Base-by-base conservation (phyloP, 495 filamentous ascomycete genomes). In the Chaetomium cochliodes region DNA sequence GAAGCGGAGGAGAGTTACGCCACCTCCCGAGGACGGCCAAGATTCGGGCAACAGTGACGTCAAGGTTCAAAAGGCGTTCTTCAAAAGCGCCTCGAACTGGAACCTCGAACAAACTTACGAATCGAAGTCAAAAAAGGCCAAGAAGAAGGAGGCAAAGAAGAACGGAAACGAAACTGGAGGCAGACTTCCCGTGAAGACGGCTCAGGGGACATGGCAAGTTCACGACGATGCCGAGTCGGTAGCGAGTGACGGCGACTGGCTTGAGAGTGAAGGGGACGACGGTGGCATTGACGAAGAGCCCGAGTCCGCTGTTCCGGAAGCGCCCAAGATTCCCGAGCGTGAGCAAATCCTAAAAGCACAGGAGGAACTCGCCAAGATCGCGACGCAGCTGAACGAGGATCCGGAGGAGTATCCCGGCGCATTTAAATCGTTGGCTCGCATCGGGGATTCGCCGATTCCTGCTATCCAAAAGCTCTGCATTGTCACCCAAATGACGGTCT, bases 61-160 rank as follows among this genome's bases (percentile, higher is more conserved):
- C 33, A 78, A 77, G 49, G 66, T 77, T 26, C 76, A 83, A 63
- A 80, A 77, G 64, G 66, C 74, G 18, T 82, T 80, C 65, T 76
- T 80, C 71, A 77, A 78, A 44, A 79, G 74, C 70, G 79, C 79
- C 20, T 74, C 75, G 41, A 79, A 75, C 68, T 97, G 94, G 94
- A 84, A 96, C 73, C 82, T 96, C 53, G 94, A 98, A 76, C 89
- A 97, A 68, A 86, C 88, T 70, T 98, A 98, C 81, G 93, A 96
- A 76, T 83, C 83, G 47, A 85, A 84, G 67, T 87, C 89, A 28
- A 82, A 92, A 66, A 92, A 94, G 70, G 73, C 82, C 59, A 86
- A 84, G 74, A 87, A 85, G 72, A 89, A 92, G 49, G 87, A 87
- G 65, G 88, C 92, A 65, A 87, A 70, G 67, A 90, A 86, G 65